A percentile compares a stretch with the other conserved stretches of the same genome.
Evolutionary conservation across 208 protist genomes (phyloP).

Genomic region (Crithidia expoeki): DNA sequence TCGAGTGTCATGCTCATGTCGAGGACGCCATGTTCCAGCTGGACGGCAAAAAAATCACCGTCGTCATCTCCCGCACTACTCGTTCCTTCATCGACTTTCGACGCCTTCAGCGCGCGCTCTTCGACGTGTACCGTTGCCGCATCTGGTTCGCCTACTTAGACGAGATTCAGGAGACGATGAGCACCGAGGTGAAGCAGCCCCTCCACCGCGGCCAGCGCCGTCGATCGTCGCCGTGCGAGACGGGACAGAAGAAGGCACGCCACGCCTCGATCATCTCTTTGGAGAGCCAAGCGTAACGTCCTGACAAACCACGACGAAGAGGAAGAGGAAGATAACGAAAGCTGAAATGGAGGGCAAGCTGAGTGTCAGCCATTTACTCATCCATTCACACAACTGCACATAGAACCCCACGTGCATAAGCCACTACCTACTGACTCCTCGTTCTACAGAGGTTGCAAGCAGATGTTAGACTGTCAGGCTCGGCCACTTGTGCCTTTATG

Average conservation of each 20-base stretch:
- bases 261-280: neutral
- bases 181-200: slow-evolving; percentile 50
- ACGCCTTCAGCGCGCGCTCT: slow-evolving; percentile 70
- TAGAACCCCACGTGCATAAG: too few species aligned
- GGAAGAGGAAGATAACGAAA: slow-evolving; percentile 19
- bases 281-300: slow-evolving; percentile 7
- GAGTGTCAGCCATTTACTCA: too few species aligned
- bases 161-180: slow-evolving; percentile 73
- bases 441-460: too few species aligned
- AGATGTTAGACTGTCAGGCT: too few species aligned
- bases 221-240: slow-evolving; percentile 8
- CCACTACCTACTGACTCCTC: too few species aligned
- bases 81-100: slow-evolving; percentile 79
- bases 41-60: slow-evolving; percentile 80
- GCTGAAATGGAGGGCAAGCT: too few species aligned
- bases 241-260: slow-evolving; percentile 3
- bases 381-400: too few species aligned
- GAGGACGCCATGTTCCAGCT: slow-evolving; percentile 79
- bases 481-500: too few species aligned
- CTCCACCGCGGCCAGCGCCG: slow-evolving; percentile 29
- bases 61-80: slow-evolving; percentile 60
- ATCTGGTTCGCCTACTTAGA: slow-evolving; percentile 86
- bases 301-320: too few species aligned
- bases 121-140: slow-evolving; percentile 78
- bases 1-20: slow-evolving; percentile 49